Base-by-base conservation (phyloP, 1,284 basidiomycete genomes). In the Trametes sp. region DNA sequence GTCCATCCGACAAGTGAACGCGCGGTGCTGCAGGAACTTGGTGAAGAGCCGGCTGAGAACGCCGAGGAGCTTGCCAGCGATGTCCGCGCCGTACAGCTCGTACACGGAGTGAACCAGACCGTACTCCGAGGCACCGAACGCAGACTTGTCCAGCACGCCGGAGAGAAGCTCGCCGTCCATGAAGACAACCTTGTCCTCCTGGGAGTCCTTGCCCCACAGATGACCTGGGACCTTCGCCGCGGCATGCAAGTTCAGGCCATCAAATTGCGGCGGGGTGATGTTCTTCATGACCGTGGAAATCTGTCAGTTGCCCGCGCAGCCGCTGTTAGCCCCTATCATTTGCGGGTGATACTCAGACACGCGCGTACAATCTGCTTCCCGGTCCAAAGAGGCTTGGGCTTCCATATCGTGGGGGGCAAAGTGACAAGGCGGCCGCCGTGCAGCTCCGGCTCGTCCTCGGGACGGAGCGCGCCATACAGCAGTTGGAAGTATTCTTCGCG, bases 1-100 rank as follows among this genome's bases (percentile, higher is more conserved):
- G 78, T 99, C 98, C 95, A 99, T 98, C 46, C 98, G 90, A 80
- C 98, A 99, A 2, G 97, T 96, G 80, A 99, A 99, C 0, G 95
- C 98, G 41, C 96, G 92, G 74, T 96, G 94, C 74, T 99, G 97
- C 52, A 99, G 83, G 80, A 94, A 98, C 76, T 98, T 98, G 58
- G 98, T 98, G 77, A 99, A 95, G 49, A 98, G 81, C 57, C 98
- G 89, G 74, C 94, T 95, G 64, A 99, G 86, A 65, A 98, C 91
- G 59, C 96, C 95, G 38, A 99, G 88, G 10, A 99, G 86, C 72
- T 91, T 90, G 57, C 96, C 98, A 10, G 98, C 97, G 21, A 88
- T 81, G 65, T 93, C 90, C 13, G 96, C 83, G 5, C 98, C 97
- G 76, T 98, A 99, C n/a, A 99, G 82, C 74, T 99, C 98, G 77